These are phyloP conservation scores for Nitzschia sp. DNA, from an alignment of 108 stramenopile species.

Conservation along the genomic window DNA sequence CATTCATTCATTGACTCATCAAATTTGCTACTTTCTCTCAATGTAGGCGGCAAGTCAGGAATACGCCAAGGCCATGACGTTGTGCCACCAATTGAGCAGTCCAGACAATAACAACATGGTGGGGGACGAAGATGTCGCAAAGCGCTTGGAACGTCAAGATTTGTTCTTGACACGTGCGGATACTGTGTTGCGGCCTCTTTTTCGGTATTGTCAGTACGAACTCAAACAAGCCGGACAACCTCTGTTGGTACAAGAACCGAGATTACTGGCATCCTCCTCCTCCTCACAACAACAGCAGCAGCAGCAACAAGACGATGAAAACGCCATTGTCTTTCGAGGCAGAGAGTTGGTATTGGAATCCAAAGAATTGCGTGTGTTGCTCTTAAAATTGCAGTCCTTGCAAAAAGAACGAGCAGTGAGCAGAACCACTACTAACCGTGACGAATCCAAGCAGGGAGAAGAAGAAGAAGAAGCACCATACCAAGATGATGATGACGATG, in stretches of 20 bases:
- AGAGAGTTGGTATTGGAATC: slow-evolving; percentile 55
- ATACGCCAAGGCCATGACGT: slow-evolving; percentile 51
- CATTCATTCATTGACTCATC: neutral
- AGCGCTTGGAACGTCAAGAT: slow-evolving; percentile 63
- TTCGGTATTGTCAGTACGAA: slow-evolving; percentile 79
- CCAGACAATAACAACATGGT: neutral
- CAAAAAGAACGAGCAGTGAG: slow-evolving; percentile 23
- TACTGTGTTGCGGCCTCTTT: slow-evolving; percentile 66
- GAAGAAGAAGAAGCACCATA: slow-evolving; percentile 1
- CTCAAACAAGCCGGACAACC: slow-evolving; percentile 43
- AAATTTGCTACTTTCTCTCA: too few relatives aligned
- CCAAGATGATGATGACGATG: slow-evolving; percentile 15
- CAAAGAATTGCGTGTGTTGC: slow-evolving; percentile 41
- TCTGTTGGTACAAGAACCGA: slow-evolving; percentile 33
- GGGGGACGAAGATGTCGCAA: slow-evolving; percentile 21
- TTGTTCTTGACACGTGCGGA: slow-evolving; percentile 73
- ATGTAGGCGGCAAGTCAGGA: slow-evolving; percentile 49
- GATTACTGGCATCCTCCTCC: slow-evolving; percentile 4
- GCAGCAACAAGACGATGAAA: slow-evolving; percentile 13
- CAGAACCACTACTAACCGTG: neutral
- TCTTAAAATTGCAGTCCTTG: slow-evolving; percentile 40
- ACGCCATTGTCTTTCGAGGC: slow-evolving; percentile 57
- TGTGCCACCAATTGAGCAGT: slow-evolving; percentile 27
- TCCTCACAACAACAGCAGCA: neutral
- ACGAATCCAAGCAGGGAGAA: too few relatives aligned